Percentiles rank a stretch among this genome's conserved stretches.
phyloP scores from a whole-genome alignment of 768 basidiomycete species.

The Russula earlei region DNA sequence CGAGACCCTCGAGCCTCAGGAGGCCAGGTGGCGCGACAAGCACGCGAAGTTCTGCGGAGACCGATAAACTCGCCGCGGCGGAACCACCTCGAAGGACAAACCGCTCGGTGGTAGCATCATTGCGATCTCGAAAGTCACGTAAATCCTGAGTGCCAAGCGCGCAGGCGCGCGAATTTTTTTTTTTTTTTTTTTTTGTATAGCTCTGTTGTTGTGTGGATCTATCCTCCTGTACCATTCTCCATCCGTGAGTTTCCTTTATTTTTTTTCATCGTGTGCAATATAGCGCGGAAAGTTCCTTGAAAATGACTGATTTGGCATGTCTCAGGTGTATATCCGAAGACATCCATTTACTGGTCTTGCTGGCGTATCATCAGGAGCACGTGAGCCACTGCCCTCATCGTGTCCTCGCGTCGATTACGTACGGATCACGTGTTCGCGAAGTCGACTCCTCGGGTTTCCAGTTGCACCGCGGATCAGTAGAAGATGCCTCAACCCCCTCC shows the following conservation, averaged over 20 bases:
- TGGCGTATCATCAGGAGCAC: no score
- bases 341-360: no score
- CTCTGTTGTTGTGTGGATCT: neutral
- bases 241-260: neutral
- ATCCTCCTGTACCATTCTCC: conserved; percentile 2
- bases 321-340: conserved; percentile 11
- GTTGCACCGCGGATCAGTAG: neutral
- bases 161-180: neutral
- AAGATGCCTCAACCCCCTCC: neutral
- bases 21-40: neutral
- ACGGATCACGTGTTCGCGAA: conserved; percentile 12
- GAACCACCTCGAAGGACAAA: conserved; percentile 9
- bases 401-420: conserved; percentile 11
- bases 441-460: neutral
- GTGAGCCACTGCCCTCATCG: neutral
- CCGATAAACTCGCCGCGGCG: neutral
- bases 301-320: neutral
- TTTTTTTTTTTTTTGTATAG: neutral
- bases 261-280: neutral
- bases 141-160: conserved; percentile 2
- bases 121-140: conserved; percentile 12
- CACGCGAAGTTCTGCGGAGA: neutral
- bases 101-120: conserved; percentile 13
- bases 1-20: conserved; percentile 9
- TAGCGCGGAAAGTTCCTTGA: neutral